Conservation (phyloP, 768 basidiomycete species). For the Sarcodon aspratus region DNA sequence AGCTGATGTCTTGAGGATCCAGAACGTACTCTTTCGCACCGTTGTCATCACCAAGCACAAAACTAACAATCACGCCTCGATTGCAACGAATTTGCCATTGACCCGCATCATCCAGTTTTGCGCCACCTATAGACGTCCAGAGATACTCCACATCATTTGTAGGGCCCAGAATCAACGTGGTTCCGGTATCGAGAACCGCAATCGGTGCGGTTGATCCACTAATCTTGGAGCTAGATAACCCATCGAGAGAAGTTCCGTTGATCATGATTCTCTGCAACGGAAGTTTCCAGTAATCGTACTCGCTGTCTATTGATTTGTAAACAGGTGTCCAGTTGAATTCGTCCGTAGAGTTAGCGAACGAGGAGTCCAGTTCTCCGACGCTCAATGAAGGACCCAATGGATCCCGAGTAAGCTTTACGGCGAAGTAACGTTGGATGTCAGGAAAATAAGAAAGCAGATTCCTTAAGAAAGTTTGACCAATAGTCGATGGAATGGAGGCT, state of each 20-base stretch:
- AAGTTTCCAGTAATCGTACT: conserved; percentile 50
- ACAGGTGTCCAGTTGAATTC: conserved; percentile 29
- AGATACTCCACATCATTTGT: conserved; percentile 39
- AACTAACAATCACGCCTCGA: conserved; percentile 30
- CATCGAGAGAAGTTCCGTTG: conserved; percentile 24
- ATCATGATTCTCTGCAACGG: conserved; percentile 33
- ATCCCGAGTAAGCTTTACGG: conserved; percentile 34
- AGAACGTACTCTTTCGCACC: conserved; percentile 26
- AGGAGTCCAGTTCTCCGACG: conserved; percentile 36
- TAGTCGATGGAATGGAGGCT: conserved; percentile 31
- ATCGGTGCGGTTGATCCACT: conserved; percentile 29
- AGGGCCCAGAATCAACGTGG: conserved; percentile 45
- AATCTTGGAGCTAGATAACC: conserved; percentile 34
- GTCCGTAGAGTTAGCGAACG: conserved; percentile 18
- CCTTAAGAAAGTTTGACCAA: conserved; percentile 33
- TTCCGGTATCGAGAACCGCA: conserved; percentile 55
- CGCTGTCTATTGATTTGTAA: conserved; percentile 17
- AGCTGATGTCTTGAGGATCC: conserved; percentile 41
- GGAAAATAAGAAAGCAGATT: conserved; percentile 33
- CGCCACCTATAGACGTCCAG: conserved; percentile 35
- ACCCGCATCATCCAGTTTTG: conserved; percentile 21
- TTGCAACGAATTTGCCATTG: conserved; percentile 43
- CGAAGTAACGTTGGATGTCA: conserved; percentile 34
- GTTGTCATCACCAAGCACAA: conserved; percentile 30
- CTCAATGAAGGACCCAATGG: conserved; percentile 32